Evolutionary conservation across 2,329 filamentous ascomycete genomes (phyloP).

Genomic region (Diaporthe sp.): DNA sequence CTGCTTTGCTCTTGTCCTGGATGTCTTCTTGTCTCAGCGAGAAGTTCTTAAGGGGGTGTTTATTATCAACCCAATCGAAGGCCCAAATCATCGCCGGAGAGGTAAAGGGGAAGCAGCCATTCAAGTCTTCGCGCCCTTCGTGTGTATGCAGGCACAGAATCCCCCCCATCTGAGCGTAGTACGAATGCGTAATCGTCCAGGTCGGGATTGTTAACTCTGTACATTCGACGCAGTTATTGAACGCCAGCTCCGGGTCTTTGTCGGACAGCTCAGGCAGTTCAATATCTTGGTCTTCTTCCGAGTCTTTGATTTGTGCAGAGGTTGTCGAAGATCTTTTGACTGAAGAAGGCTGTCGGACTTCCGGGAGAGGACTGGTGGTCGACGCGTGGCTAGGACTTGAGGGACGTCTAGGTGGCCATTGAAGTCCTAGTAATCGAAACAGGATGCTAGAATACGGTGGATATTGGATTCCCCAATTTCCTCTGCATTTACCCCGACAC

Average conservation of each 20-base stretch:
- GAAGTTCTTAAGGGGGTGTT: background rate
- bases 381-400: background rate
- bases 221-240: no score
- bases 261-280: no score
- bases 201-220: background rate
- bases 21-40: background rate
- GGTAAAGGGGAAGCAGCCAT: background rate
- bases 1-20: slow-evolving; percentile 1
- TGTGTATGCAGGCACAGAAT: background rate
- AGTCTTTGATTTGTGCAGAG: background rate
- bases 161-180: background rate
- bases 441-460: background rate
- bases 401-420: background rate
- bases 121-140: background rate
- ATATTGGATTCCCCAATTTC: background rate
- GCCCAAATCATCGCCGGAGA: background rate
- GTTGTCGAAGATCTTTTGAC: background rate
- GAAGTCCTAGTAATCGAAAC: background rate
- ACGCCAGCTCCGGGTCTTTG: no score
- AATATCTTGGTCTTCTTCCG: background rate
- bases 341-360: background rate
- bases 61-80: background rate
- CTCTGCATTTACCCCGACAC: background rate
- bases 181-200: background rate
- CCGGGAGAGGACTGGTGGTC: background rate